Conservation (phyloP, 345 rosid species). For the Chamaenerion angustifolium region DNA sequence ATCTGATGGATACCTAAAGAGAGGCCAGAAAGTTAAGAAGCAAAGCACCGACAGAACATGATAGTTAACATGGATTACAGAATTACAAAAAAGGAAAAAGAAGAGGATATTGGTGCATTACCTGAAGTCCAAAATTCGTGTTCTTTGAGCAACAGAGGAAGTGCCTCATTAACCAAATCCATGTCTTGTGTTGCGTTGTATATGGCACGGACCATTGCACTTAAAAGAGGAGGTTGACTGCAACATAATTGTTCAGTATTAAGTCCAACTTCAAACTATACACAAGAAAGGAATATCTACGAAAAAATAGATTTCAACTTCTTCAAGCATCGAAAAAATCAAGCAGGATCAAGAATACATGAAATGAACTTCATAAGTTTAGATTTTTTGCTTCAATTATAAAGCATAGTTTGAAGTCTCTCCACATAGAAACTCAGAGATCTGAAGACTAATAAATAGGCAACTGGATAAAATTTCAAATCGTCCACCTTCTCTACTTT, state of each 20-base stretch:
- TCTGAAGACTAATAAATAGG: too few relatives aligned
- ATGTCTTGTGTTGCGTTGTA: slow-evolving; percentile 50
- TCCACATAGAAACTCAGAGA: too few relatives aligned
- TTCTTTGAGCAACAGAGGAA: slow-evolving; percentile 67
- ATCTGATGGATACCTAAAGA: slow-evolving; percentile 52
- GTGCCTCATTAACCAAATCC: slow-evolving; percentile 34
- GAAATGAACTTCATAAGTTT: not conserved
- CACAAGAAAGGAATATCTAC: too few relatives aligned
- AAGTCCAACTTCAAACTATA: too few relatives aligned
- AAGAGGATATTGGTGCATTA: slow-evolving; percentile 1
- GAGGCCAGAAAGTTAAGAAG: not conserved
- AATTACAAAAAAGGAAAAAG: not conserved
- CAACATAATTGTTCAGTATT: not conserved
- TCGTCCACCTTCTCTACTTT: too few relatives aligned
- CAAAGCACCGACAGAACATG: not conserved
- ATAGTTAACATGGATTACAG: not conserved
- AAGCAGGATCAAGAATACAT: too few relatives aligned
- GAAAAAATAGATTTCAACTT: too few relatives aligned
- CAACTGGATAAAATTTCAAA: not conserved
- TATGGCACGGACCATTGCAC: slow-evolving; percentile 68
- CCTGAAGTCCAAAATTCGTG: slow-evolving; percentile 74
- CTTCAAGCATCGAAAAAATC: too few relatives aligned
- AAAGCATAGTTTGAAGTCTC: too few relatives aligned
- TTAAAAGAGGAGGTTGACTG: slow-evolving; percentile 87
- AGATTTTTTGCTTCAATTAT: not conserved